Evolutionary conservation across 805 yeast species (phyloP).

Genomic region (Zygoascus biomembranicola): DNA sequence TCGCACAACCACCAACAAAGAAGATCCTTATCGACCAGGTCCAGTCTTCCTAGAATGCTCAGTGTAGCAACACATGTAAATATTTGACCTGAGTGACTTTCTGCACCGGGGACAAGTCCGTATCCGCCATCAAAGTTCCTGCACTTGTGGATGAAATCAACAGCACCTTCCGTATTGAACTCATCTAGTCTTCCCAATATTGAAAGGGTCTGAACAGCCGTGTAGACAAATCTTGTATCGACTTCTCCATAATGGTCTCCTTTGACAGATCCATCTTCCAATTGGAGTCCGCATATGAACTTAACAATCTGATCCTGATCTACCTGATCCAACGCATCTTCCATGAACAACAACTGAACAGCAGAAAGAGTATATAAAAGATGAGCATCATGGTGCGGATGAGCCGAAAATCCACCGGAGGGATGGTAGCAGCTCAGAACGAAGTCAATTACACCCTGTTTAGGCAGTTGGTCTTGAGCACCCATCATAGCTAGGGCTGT

Average conservation of each 20-base stretch:
- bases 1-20: slow-evolving; percentile 86
- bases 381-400: slow-evolving; percentile 85
- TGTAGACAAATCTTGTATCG: slow-evolving; percentile 85
- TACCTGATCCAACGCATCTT: slow-evolving; percentile 44
- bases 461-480: slow-evolving; percentile 48
- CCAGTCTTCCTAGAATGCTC: slow-evolving; percentile 55
- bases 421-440: slow-evolving; percentile 48
- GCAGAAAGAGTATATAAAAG: slow-evolving; percentile 79
- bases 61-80: slow-evolving; percentile 80
- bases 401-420: slow-evolving; percentile 74
- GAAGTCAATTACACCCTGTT: slow-evolving; percentile 55
- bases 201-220: slow-evolving; percentile 65
- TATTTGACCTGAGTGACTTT: slow-evolving; percentile 87
- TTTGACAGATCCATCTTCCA: slow-evolving; percentile 62
- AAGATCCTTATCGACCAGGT: slow-evolving; percentile 35
- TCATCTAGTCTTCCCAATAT: slow-evolving; percentile 54
- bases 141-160: slow-evolving; percentile 56
- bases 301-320: slow-evolving; percentile 29
- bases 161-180: slow-evolving; percentile 42
- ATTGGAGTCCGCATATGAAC: slow-evolving; percentile 41
- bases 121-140: slow-evolving; percentile 93
- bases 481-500: slow-evolving; percentile 61
- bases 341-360: slow-evolving; percentile 65
- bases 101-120: slow-evolving; percentile 91
- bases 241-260: slow-evolving; percentile 92